Conservation (phyloP, 495 filamentous ascomycete genomes). For the Penicillium salamii region DNA sequence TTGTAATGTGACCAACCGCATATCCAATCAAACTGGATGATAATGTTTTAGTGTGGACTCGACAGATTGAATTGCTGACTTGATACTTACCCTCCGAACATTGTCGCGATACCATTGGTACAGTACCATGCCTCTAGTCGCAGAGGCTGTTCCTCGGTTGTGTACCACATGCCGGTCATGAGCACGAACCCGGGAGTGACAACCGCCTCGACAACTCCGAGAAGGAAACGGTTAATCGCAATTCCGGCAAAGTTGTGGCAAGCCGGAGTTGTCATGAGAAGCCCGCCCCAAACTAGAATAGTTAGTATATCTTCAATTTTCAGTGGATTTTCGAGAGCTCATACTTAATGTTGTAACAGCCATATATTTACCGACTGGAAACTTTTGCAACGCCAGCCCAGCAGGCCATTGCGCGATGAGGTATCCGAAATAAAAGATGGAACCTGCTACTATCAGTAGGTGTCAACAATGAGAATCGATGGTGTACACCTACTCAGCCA, state of each 20-base stretch:
- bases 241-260: constrained; percentile 44
- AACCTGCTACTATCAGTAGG: constrained; percentile 21
- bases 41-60: neutral
- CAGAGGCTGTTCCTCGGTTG: constrained; percentile 50
- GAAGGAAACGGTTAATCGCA: constrained; percentile 45
- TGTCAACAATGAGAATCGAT: no score
- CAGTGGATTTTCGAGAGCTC: constrained; percentile 1
- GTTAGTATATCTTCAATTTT: neutral
- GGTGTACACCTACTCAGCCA: constrained; percentile 42
- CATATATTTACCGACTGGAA: constrained; percentile 53
- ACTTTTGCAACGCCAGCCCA: constrained; percentile 50
- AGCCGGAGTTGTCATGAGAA: constrained; percentile 40
- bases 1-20: constrained; percentile 48
- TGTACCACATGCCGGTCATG: constrained; percentile 58
- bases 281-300: constrained; percentile 35
- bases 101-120: constrained; percentile 54
- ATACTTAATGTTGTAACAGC: constrained; percentile 33
- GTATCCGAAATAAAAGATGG: constrained; percentile 57
- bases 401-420: constrained; percentile 52
- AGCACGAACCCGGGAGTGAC: constrained; percentile 58
- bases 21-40: constrained; percentile 48
- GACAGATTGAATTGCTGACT: neutral
- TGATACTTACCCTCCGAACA: constrained; percentile 46
- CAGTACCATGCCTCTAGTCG: constrained; percentile 53
- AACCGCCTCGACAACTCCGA: constrained; percentile 53